Evolutionary conservation across 495 filamentous ascomycete species (phyloP), one percentile per base, ranked within the genome.

Genomic region (Tetracladium marchalianum): DNA sequence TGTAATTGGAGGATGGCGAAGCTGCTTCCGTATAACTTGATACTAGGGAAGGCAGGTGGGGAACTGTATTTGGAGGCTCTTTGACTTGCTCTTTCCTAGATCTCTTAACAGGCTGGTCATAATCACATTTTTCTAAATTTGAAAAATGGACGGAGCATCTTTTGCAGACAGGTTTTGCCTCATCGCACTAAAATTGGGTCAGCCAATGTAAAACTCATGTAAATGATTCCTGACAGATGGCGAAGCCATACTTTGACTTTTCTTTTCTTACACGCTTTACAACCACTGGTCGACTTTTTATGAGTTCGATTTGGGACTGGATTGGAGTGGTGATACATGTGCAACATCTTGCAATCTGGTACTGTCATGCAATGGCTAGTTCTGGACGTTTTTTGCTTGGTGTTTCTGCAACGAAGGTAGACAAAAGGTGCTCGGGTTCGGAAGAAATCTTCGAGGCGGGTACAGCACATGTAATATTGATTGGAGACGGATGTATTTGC

Each of bases 131-230:
- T 27, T 32, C 37, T 10, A 53, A 42, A 40, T 49, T 53, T 4
- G 46, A 49, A 18, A 49, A 53, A 19, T 53, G 51, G 11, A 53
- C 19, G 24, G 17, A 11, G 24, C 51, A 53, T 32, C 46, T 53
- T 10, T 38, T 16, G 39, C 51, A 53, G 1, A 53, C 41, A 18
- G 51, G 51, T 34, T 41, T 44, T 31, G 13, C 37, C 42, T 49
- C 51, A 31, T 49, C 51, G 35, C 51, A 53, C 51, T 53, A 13
- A 10, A 40, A 31, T n/a, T 33, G 19, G 11, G 43, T 39, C 15
- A 44, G 27, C 39, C n/a, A 24, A 6, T 27, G 22, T 3, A 12
- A 35, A 1, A 12, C 0, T 35, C 17, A 31, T 13, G 13, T 11
- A 37, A 31, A 27, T 24, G n/a, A 36, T 32, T 35, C 11, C 11